A percentile compares a stretch with the other conserved stretches of the same genome.
These are phyloP conservation scores for Penicillium antarcticum DNA, from an alignment of 495 filamentous ascomycete species.

Conservation along the genomic window DNA sequence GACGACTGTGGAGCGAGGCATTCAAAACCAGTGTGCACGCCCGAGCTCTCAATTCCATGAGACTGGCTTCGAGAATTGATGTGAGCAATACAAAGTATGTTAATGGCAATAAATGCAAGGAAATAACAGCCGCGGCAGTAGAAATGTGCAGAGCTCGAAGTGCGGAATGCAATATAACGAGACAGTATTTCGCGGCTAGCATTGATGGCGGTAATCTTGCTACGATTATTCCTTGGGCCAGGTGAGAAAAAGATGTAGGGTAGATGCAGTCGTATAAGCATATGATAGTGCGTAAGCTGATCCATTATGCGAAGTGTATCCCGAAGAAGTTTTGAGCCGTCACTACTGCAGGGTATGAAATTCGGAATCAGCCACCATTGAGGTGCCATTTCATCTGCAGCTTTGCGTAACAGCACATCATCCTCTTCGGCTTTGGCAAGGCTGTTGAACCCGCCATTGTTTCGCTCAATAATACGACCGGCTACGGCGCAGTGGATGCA, in stretches of 20 bases:
- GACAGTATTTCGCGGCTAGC: conserved; percentile 35
- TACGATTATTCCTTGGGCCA: conserved; percentile 18
- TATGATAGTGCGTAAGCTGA: conserved; percentile 40
- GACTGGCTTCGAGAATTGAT: conserved; percentile 22
- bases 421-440: conserved; percentile 30
- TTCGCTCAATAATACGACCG: conserved; percentile 46
- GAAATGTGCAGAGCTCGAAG: conserved; percentile 16
- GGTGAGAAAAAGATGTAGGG: conserved; percentile 15
- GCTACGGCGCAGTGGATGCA: conserved; percentile 20
- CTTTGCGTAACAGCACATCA: conserved; percentile 41
- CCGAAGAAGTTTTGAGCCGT: not conserved
- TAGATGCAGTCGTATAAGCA: conserved; percentile 22
- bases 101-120: conserved; percentile 45
- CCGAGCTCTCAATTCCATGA: not conserved
- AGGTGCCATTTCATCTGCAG: conserved; percentile 32
- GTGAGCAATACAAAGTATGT: conserved; percentile 28
- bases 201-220: conserved; percentile 35
- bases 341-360: not conserved
- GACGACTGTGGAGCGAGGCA: conserved; percentile 38
- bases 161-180: conserved; percentile 11
- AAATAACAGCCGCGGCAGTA: conserved; percentile 51
- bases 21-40: conserved; percentile 15
- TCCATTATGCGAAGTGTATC: conserved; percentile 12
- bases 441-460: conserved; percentile 18
- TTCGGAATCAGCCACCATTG: conserved; percentile 35